phyloP scores from a whole-genome alignment of 768 basidiomycete genomes.

The Tulasnella sp. region DNA sequence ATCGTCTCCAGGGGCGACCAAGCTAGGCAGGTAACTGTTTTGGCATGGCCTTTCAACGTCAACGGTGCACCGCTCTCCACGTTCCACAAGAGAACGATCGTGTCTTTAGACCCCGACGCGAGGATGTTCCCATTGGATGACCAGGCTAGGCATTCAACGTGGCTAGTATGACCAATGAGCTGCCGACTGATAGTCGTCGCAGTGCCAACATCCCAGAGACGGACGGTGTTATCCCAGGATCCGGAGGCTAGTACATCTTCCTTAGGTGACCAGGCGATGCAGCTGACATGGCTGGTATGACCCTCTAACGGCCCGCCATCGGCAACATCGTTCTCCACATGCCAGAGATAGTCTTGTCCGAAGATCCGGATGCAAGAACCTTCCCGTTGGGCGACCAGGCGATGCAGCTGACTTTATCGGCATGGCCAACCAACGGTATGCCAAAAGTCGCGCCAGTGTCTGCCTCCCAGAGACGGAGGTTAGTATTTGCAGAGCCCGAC shows the following conservation, averaged over 20 bases:
- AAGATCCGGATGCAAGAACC: background rate
- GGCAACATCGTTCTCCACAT: too few species aligned
- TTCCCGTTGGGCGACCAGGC: background rate
- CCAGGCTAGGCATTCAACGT: conserved; percentile 2
- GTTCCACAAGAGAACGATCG: conserved; percentile 36
- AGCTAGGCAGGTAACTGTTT: conserved; percentile 26
- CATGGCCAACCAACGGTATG: too few species aligned
- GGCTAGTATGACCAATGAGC: background rate
- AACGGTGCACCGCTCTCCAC: conserved; percentile 26
- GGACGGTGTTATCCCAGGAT: background rate
- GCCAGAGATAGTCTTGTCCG: background rate
- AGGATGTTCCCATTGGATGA: conserved; percentile 3
- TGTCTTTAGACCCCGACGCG: conserved; percentile 26
- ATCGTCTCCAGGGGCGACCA: too few species aligned
- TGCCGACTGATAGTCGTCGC: background rate
- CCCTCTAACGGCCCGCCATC: too few species aligned
- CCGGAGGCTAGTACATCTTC: background rate
- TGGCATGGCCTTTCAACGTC: conserved; percentile 31
- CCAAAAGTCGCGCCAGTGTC: too few species aligned
- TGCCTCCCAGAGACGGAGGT: background rate
- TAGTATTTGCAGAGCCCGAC: background rate
- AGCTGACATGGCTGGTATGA: too few species aligned
- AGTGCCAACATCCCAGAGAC: conserved; percentile 14
- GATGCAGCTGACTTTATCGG: background rate
- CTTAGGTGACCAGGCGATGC: too few species aligned